These are phyloP conservation scores for Puccinia coronata DNA, from an alignment of 1,284 basidiomycete species.

Conservation along the genomic window DNA sequence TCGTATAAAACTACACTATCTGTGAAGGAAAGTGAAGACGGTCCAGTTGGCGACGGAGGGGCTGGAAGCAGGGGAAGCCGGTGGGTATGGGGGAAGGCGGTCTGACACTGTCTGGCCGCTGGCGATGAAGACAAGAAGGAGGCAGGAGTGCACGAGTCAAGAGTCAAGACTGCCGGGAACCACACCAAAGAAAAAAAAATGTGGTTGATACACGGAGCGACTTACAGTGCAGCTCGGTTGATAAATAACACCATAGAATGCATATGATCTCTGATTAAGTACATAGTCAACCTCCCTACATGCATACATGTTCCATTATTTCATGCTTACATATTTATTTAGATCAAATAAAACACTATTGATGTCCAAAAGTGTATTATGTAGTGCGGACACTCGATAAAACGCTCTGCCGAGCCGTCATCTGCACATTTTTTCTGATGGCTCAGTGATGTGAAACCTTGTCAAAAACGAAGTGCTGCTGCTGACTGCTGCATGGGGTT, in stretches of 20 bases:
- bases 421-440: background rate
- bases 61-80: background rate
- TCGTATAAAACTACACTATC: background rate
- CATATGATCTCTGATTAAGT: background rate
- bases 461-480: no score
- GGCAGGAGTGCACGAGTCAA: no score
- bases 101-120: constrained; percentile 16
- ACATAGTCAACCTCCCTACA: constrained; percentile 9
- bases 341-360: no score
- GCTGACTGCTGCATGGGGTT: no score
- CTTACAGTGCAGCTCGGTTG: constrained; percentile 14
- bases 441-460: background rate
- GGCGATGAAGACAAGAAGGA: constrained; percentile 19
- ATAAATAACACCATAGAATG: constrained; percentile 4
- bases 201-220: constrained; percentile 3
- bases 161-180: constrained; percentile 10
- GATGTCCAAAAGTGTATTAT: no score
- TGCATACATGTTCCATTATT: no score
- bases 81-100: background rate
- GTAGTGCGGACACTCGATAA: background rate
- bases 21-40: background rate
- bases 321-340: background rate
- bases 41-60: constrained; percentile 1
- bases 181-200: background rate
- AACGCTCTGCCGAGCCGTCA: constrained; percentile 1